Base-by-base conservation (phyloP, 1,139 yeast genomes). In the Protomyces gravidus region DNA sequence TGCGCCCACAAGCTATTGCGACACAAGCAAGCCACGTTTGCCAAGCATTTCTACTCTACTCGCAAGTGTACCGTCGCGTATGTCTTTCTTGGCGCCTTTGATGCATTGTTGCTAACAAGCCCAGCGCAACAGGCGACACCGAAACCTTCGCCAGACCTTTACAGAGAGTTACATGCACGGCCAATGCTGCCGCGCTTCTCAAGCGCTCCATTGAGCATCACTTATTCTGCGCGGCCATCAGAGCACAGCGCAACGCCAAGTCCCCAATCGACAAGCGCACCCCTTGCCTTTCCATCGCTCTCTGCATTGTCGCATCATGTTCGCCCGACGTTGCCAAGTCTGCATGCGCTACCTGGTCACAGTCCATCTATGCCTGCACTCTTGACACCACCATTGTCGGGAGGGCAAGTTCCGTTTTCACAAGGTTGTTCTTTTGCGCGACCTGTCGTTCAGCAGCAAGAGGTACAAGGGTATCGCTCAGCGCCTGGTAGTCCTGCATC, bases 121-220 rank as follows among this genome's bases (percentile, higher is more conserved):
- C 28, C 19, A 53, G 51, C 28, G 26, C 58, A 45, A 32, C 50
- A 52, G n/a, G 33, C 42, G 6, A 53, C 58, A 7, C 58, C 58
- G 2, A 23, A 45, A 19, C 58, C 47, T 32, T 36, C 58, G 45
- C 17, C 49, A 46, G 47, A 53, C 46, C 51, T 45, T 23, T 5
- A 36, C 17, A 3, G 28, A 49, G 7, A 11, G 9, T n/a, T 19
- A 13, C 19, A 28, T 6, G 28, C 11, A 5, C 36, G 36, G 3
- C 36, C 36, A 4, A 30, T 13, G 15, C n/a, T 30, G 36, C 36
- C 36, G 7, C 36, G 36, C 36, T 30, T 30, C 5, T 13, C 15
- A 4, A 30, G 36, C n/a, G 36, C 36, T 13, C 36, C 36, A 5
- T 30, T 30, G 36, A 30, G 36, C 36, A 4, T 15, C 11, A 5